Base-by-base conservation (phyloP, 768 basidiomycete species). In the Boletus rubescentipes region DNA sequence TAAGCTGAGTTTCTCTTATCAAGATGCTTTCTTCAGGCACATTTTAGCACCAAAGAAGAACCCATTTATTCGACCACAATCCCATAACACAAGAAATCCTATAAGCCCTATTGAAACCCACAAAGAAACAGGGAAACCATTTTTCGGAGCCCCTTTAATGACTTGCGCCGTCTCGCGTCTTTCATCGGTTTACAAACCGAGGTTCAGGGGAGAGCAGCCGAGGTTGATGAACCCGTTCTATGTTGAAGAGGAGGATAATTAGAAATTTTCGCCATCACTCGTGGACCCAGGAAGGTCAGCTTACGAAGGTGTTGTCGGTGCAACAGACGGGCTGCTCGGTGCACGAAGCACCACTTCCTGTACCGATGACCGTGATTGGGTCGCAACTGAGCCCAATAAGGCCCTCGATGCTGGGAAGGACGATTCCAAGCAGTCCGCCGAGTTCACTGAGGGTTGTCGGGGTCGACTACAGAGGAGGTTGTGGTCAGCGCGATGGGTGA, bases 271-370 rank as follows among this genome's bases (percentile, higher is more conserved):
- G 15, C 1, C 18, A 12, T 15, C 21, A 9, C 21, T 46, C n/a
- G 12, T 21, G 23, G 8, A 2, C 8, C 9, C 4, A 9, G 26
- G 7, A 21, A 14, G 1, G 1, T 9, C 3, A 10, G 34, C 56
- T 55, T 16, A 64, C 62, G 3, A 46, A 55, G 5, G 3, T n/a
- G 5, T 61, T 41, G 3, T 26, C 43, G 14, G 34, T 43, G 54
- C 63, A 64, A 32, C 62, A 64, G 34, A 64, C 56, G 0, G 62
- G 40, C 21, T 58, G 34, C 18, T 40, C 32, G 10, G 23, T 35
- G 47, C 63, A 64, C 1, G 11, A 1, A 1, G 40, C n/a, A 14
- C 44, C 53, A 9, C 35, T 47, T 18, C 46, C 51, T 1, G 23
- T 2, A 1, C 51, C 49, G 2, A 43, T 4, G 1, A 1, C 21